Evolutionary conservation across 163 green algal species (phyloP), one percentile per base, ranked within the genome.

Genomic region (Trebouxia gelatinosa): DNA sequence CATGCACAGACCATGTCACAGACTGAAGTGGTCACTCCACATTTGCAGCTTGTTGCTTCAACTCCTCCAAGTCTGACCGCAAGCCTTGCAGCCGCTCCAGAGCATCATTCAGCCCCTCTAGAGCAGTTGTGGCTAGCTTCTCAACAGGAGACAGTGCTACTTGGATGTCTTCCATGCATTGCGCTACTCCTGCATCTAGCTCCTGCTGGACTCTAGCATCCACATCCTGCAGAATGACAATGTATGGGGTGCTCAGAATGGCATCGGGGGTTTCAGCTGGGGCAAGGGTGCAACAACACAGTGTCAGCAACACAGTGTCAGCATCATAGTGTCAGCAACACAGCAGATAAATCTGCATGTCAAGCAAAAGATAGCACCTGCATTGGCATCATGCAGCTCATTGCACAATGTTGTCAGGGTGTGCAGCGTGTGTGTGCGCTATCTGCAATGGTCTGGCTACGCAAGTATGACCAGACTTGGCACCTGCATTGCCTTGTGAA

Each of bases 201-300:
- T 92, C 87, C 11, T 58, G 68, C 38, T 89, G 58, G 88, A 94
- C 91, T 32, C 74, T 78, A 0, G 13, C 61, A 28, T 90, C 81
- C 32, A 93, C 83, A 28, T 88, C 87, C 40, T 80, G 77, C 48
- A 85, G n/a, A n/a, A n/a, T n/a, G n/a, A n/a, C n/a, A n/a, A n/a
- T n/a, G n/a, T n/a, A n/a, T n/a, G n/a, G n/a, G n/a, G n/a, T n/a
- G n/a, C n/a, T n/a, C n/a, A n/a, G n/a, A n/a, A n/a, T n/a, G n/a
- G n/a, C n/a, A n/a, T n/a, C n/a, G n/a, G n/a, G n/a, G n/a, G n/a
- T n/a, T n/a, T n/a, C n/a, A n/a, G n/a, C n/a, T n/a, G n/a, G n/a
- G n/a, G n/a, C n/a, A n/a, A n/a, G n/a, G n/a, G n/a, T n/a, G n/a
- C 43, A 28, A 81, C 83, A 50, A 46, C 34, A 2, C 31, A 57